Evolutionary conservation across 2,329 filamentous ascomycete genomes (phyloP).

Genomic region (Aphanoascus verrucosus): DNA sequence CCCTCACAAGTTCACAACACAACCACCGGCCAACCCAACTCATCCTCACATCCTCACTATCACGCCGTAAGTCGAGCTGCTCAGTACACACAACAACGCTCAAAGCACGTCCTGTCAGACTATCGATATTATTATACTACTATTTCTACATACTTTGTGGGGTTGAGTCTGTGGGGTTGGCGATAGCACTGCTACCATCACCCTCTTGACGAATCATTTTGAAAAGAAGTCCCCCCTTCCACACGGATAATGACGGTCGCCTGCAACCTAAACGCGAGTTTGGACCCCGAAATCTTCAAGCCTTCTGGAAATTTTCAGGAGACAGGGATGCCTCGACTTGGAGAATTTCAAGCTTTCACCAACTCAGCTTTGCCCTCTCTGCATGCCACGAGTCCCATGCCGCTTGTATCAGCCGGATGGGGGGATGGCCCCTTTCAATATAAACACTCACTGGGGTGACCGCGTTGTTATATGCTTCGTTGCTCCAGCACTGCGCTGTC

Average conservation of each 20-base stretch:
- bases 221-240: no score
- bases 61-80: no score
- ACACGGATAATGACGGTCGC: no score
- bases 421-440: not conserved
- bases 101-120: not conserved
- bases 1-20: no score
- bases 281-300: not conserved
- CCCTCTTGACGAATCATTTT: no score
- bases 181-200: not conserved
- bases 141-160: not conserved
- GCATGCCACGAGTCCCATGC: not conserved
- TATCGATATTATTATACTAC: not conserved
- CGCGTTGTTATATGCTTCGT: not conserved
- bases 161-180: not conserved
- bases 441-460: not conserved
- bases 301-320: slow-evolving; percentile 2
- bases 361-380: not conserved
- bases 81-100: not conserved
- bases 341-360: not conserved
- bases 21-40: not conserved
- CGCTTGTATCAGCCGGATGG: not conserved
- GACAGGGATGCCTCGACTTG: slow-evolving; percentile 2
- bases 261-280: not conserved
- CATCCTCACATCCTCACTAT: not conserved
- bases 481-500: not conserved